phyloP scores from a whole-genome alignment of 257 asterid species.

The Solanum pinnatisectum region DNA sequence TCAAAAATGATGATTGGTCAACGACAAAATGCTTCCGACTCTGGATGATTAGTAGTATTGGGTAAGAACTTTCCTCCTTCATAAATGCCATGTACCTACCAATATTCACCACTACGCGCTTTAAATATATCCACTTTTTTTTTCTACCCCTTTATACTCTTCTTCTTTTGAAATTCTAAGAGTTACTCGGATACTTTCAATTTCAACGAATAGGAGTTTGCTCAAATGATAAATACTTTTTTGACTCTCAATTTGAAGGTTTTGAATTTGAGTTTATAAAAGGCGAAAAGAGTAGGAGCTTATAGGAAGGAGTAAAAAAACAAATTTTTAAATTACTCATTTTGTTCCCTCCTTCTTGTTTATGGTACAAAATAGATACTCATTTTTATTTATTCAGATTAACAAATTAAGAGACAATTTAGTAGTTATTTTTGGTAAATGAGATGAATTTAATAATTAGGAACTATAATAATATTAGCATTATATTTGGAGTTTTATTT shows the following conservation, averaged over 20 bases:
- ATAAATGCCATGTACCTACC: neutral
- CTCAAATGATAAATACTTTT: too few relatives aligned
- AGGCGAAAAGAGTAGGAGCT: too few relatives aligned
- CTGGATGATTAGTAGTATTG: neutral
- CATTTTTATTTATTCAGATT: neutral
- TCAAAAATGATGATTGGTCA: slow-evolving; percentile 22
- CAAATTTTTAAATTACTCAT: neutral
- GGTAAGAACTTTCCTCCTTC: slow-evolving; percentile 17
- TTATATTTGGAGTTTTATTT: neutral
- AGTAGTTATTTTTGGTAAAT: too few relatives aligned
- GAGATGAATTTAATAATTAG: neutral
- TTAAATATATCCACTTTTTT: neutral
- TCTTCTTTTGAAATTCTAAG: too few relatives aligned
- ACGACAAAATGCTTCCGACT: slow-evolving; percentile 17
- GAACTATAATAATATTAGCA: neutral
- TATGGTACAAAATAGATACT: neutral
- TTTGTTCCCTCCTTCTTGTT: neutral
- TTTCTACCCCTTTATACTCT: neutral
- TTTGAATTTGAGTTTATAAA: too few relatives aligned
- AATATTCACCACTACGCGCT: neutral
- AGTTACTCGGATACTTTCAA: too few relatives aligned
- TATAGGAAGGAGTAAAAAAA: too few relatives aligned
- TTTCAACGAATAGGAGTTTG: too few relatives aligned
- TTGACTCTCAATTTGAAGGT: too few relatives aligned
- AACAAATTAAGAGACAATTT: too few relatives aligned